Base-by-base conservation (phyloP, 371 early-diverging fungal genomes). In the Mortierella sp. region DNA sequence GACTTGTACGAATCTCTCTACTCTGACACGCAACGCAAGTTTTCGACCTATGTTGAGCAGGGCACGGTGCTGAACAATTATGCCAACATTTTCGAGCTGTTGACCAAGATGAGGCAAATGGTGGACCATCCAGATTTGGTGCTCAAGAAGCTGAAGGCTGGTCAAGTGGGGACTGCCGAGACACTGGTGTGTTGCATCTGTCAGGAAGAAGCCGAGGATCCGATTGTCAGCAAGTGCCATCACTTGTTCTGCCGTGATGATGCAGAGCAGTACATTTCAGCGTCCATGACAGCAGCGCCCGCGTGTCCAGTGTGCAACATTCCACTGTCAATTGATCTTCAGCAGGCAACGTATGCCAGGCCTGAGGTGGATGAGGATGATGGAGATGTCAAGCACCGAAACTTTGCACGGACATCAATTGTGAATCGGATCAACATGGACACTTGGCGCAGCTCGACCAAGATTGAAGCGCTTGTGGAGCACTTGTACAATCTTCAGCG, bases 31-130 rank as follows among this genome's bases (percentile, higher is more conserved):
- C 79, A 86, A 57, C 86, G 95, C 54, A 83, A 88, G 63, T 98
- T 97, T 67, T 88, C 88, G 5, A 92, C 93, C 0, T 98, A 96
- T 81, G 93, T 93, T 4, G 84, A 86, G 50, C 84, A 90, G 66
- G 93, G 91, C 14, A 94, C 97, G 1, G 94, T 97, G 2, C 82
- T 95, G 47, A 96, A 95, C 77, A 92, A 98, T 73, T 99, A 97
- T 69, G 96, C 96, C 47, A 91, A 95, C 67, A 96, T 98, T 58
- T 92, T 93, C 73, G 92, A 92, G 72, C 70, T 93, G 39, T 71
- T 93, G 41, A 92, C 87, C 16, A 86, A 87, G 51, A 91, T 92
- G 92, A 82, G 88, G 21, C 80, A 85, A 59, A 86, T 94, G 29
- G 96, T 93, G 37, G 95, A 98, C 79, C 99, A 98, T 80, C 98